Percentiles rank a stretch among this genome's conserved stretches.
phyloP scores from a whole-genome alignment of 2,329 filamentous ascomycete genomes.

The Exophiala spinifera region DNA sequence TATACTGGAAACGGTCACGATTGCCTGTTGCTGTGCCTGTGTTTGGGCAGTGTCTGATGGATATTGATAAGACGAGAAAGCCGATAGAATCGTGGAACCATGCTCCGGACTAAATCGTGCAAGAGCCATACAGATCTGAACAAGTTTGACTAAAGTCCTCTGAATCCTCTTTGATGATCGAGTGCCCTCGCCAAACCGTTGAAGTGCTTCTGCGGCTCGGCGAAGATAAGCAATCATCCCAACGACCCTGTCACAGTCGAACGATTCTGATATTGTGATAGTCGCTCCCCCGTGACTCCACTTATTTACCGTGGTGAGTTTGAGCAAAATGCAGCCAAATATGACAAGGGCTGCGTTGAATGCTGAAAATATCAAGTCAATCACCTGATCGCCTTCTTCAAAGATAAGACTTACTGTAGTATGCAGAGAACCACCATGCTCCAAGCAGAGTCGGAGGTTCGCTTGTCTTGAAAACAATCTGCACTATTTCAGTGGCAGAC shows the following conservation, averaged over 20 bases:
- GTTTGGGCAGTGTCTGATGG: slow-evolving; percentile 2
- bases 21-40: slow-evolving; percentile 3
- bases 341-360: slow-evolving; percentile 37
- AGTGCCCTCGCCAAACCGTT: slow-evolving; percentile 21
- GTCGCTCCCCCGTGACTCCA: slow-evolving; percentile 4
- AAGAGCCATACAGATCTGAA: slow-evolving; percentile 24
- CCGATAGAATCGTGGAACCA: slow-evolving; percentile 14
- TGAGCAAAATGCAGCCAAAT: slow-evolving; percentile 28
- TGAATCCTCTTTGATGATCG: slow-evolving; percentile 18
- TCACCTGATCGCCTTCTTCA: slow-evolving; percentile 2
- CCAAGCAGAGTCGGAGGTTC: slow-evolving; percentile 33
- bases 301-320: slow-evolving; percentile 12
- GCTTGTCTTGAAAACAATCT: slow-evolving; percentile 29
- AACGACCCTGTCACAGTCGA: slow-evolving; percentile 12
- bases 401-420: slow-evolving; percentile 33
- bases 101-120: slow-evolving; percentile 18
- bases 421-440: slow-evolving; percentile 44
- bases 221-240: slow-evolving; percentile 19
- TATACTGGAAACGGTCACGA: not conserved
- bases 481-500: slow-evolving; percentile 37
- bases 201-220: slow-evolving; percentile 15
- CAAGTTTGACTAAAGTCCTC: slow-evolving; percentile 21
- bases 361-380: slow-evolving; percentile 27
- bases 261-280: slow-evolving; percentile 4
- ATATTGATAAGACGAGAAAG: slow-evolving; percentile 13